Base-by-base conservation (phyloP, 257 asterid species). In the Linderniella brevidens region DNA sequence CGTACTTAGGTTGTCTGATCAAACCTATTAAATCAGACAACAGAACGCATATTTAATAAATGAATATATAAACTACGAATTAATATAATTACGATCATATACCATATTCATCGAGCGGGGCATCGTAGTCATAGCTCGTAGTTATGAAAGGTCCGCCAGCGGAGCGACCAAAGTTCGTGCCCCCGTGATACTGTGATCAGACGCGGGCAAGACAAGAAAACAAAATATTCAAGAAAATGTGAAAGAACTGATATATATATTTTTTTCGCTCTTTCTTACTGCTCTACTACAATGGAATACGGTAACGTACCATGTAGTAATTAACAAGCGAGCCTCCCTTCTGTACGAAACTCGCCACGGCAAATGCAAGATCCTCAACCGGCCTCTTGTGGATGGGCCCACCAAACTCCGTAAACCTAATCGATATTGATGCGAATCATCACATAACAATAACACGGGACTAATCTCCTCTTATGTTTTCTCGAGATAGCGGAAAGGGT, bases 61-160 rank as follows among this genome's bases (percentile, higher is more conserved):
- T 2, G 32, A 25, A 25, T 3, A 25, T 12, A 38, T 14, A 6
- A 4, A 11, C 32, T 25, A 10, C 12, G 41, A 58, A 49, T 32
- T 46, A 13, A 43, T 0, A 46, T 39, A 4, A 19, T 20, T 49
- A 11, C 44, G 11, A 44, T n/a, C n/a, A 17, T 40, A 52, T 63
- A 81, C 93, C 93, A 48, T 78, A 81, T 74, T 81, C 93, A 48
- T 81, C 93, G 11, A 87, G 79, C 16, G 95, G 97, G 62, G 97
- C 97, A 55, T 87, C 95, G 46, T 79, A 82, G 64, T 82, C 94
- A 39, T 87, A 87, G 78, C 97, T 87, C 13, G 97, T 83, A 15
- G 92, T 75, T 48, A 87, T 63, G 70, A 79, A 87, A 17, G 97
- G 92, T 40, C 95, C 97, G 19, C 95, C 97, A 40, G 97, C 95